phyloP scores from a whole-genome alignment of 495 filamentous ascomycete genomes.

The Chaetomium tenue region DNA sequence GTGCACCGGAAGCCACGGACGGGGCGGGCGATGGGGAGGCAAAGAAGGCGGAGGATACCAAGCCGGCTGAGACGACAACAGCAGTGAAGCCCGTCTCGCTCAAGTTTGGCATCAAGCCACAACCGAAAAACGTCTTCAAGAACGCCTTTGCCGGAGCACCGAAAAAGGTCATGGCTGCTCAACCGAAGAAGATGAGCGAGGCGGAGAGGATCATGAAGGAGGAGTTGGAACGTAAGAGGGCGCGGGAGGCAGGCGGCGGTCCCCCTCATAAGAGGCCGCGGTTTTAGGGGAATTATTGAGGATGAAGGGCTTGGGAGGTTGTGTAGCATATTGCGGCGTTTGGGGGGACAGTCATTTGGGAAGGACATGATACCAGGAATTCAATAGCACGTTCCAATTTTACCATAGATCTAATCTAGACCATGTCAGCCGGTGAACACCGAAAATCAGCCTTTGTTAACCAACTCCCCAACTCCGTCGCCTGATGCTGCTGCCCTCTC shows the following conservation, averaged over 20 bases:
- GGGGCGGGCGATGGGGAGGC: conserved; percentile 12
- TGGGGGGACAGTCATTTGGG: conserved; percentile 4
- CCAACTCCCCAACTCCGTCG: conserved; percentile 22
- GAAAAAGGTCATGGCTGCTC: conserved; percentile 60
- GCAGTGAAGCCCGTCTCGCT: conserved; percentile 48
- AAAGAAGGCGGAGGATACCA: conserved; percentile 24
- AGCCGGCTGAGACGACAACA: conserved; percentile 8
- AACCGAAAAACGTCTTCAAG: conserved; percentile 85
- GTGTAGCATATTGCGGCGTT: conserved; percentile 13
- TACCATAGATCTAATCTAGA: background rate
- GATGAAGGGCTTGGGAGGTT: background rate
- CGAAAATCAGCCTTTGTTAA: conserved; percentile 5
- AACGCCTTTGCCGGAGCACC: conserved; percentile 57
- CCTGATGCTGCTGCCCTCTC: conserved; percentile 10
- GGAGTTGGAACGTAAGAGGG: conserved; percentile 71
- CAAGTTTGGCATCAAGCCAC: conserved; percentile 56
- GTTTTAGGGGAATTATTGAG: conserved; percentile 23
- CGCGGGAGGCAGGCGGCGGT: conserved; percentile 44
- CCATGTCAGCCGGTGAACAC: background rate
- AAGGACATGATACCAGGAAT: conserved; percentile 25
- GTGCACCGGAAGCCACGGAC: background rate
- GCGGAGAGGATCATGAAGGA: conserved; percentile 90
- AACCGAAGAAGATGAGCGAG: conserved; percentile 77
- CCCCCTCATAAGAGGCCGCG: conserved; percentile 43
- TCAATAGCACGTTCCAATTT: conserved; percentile 1